Percentiles rank a stretch among this genome's conserved stretches.
phyloP scores from a whole-genome alignment of 2,329 filamentous ascomycete genomes.

The Spiromastix sp. region DNA sequence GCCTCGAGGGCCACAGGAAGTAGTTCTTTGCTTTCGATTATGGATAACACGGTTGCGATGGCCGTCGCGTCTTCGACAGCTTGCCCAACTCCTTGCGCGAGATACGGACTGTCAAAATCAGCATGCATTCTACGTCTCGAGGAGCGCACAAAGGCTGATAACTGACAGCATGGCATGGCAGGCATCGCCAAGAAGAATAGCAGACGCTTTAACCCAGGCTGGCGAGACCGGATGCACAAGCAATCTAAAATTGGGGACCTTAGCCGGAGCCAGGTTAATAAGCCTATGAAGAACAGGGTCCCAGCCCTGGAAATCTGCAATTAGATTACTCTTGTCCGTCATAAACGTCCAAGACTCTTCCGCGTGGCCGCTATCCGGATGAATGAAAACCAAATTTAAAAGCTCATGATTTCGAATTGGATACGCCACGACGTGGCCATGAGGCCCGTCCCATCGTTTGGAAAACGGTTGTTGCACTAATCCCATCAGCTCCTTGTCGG shows the following conservation, averaged over 20 bases:
- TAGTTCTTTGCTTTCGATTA: constrained; percentile 33
- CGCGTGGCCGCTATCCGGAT: constrained; percentile 51
- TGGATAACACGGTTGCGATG: constrained; percentile 40
- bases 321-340: constrained; percentile 50
- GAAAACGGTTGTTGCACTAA: constrained; percentile 49
- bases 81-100: constrained; percentile 55
- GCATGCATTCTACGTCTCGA: not conserved
- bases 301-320: constrained; percentile 50
- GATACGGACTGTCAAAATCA: constrained; percentile 37
- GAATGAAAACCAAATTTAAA: constrained; percentile 56
- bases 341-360: constrained; percentile 54
- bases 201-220: constrained; percentile 47
- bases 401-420: constrained; percentile 53
- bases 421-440: constrained; percentile 58
- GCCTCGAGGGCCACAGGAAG: constrained; percentile 45
- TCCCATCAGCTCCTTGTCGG: constrained; percentile 43
- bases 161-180: constrained; percentile 48
- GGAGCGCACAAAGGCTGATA: not conserved
- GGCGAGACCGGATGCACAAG: constrained; percentile 51
- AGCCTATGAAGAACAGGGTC: constrained; percentile 51
- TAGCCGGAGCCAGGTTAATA: constrained; percentile 52
- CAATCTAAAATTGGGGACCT: constrained; percentile 58
- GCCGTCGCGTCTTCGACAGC: constrained; percentile 55
- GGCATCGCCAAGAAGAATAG: constrained; percentile 48
- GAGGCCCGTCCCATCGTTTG: constrained; percentile 54